Evolutionary conservation across 2,329 filamentous ascomycete species (phyloP), one percentile per base, ranked within the genome.

Genomic region (Ilyonectria destructans): DNA sequence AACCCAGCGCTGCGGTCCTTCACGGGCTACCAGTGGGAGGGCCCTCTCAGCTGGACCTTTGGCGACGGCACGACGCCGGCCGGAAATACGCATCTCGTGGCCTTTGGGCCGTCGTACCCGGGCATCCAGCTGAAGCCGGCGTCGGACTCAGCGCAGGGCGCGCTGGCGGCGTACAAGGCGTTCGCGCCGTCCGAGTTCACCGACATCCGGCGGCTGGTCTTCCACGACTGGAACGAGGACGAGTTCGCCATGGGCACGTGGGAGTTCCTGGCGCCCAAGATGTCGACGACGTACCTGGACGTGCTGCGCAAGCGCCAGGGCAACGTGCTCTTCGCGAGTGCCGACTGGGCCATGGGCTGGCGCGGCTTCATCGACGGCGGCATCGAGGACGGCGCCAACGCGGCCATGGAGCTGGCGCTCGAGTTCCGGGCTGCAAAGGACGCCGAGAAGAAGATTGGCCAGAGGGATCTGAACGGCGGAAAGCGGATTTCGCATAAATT

Each of bases 161-260:
- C 57, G 6, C 45, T 65, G 23, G 57, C 35, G 31, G 62, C 58
- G 19, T 58, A 58, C 52, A 45, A 46, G 35, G 51, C 58, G 5
- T 65, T 68, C 13, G 56, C 61, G 33, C 61, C 61, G 15, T 46
- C 52, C 46, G 57, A 65, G 61, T 58, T 60, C 13, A 13, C 26
- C 10, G 62, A 68, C 57, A 48, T 68, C 12, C 56, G 56, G 15
- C 40, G 61, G 37, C 29, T 65, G 13, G 66, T 68, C 29, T 65
- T 65, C 37, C 61, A 68, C 61, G 66, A 68, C 51, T 68, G 66
- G 66, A 65, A 68, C 57, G 66, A 68, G 52, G 66, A 68, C 54
- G 66, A 68, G 66, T 68, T 68, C n/a, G 61, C 66, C 2, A 52
- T 23, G 37, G 66, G 66, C 33, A 68, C 66, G 4, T 68, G 66